Evolutionary conservation across 768 basidiomycete species (phyloP), one percentile per base, ranked within the genome.

Genomic region (Russula lepida): DNA sequence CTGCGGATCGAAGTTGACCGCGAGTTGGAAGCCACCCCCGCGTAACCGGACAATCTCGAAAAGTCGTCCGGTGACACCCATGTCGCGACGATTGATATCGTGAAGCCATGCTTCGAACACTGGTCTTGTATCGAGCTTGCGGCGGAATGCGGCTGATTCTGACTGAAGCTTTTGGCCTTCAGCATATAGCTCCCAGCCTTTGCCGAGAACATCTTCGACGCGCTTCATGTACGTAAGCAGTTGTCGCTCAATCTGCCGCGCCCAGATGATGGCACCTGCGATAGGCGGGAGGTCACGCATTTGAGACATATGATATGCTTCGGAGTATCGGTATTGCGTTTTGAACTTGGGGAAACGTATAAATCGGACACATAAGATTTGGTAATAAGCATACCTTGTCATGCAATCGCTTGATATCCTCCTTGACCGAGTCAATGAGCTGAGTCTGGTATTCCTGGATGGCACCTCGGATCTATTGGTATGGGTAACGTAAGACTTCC

Each of bases 381-480:
- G 51, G 68, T 27, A 50, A 28, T 27, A 35, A 13, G 30, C 49
- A 4, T 58, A 85, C 89, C 77, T 98, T 98, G 72, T 93, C 92
- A 65, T 98, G 95, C 25, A 98, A 76, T 49, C 84, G 85, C 66
- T 95, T 92, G 73, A 98, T 98, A 70, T 98, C 95, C 69, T 98
- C 94, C 71, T 99, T 99, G 49, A 98, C 95, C 5, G 93, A 95
- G 67, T 99, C 97, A 65, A 99, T 99, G 17, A 99, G 85, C 64
- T 97, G 94, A 0, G 94, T 98, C 73, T 98, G 97, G 68, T 98
- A 98, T 72, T 98, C 97, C 80, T 97, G 93, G 60, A 99, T 98
- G 47, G 97, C 97, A 66, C 97, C 95, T 60, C 93, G 88, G 73
- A 95, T 95, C 91, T 93, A 46, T 23, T 53, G 6, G 9, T 21